phyloP scores from a whole-genome alignment of 176 grass and related monocot species.

The Saccharum spontaneum region DNA sequence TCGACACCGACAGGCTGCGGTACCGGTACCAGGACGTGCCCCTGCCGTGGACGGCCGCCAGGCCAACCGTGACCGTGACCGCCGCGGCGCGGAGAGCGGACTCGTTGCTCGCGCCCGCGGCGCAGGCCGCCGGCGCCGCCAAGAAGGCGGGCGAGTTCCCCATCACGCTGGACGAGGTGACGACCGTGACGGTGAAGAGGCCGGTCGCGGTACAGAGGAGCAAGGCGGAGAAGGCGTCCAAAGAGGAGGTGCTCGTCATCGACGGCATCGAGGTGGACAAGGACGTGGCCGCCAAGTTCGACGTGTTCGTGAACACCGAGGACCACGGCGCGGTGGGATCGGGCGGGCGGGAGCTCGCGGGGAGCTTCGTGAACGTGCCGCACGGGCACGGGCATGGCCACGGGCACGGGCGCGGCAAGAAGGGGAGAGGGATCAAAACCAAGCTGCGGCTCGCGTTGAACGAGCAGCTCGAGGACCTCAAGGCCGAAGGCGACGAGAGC shows the following conservation, averaged over 20 bases:
- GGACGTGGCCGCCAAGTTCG: constrained; percentile 58
- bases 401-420: neutral
- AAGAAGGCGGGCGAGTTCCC: constrained; percentile 32
- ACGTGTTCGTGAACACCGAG: constrained; percentile 59
- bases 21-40: constrained; percentile 56
- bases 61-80: constrained; percentile 12
- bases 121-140: neutral
- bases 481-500: constrained; percentile 37
- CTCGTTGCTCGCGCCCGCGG: neutral
- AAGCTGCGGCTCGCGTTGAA: constrained; percentile 42
- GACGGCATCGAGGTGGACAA: constrained; percentile 40
- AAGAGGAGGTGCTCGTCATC: constrained; percentile 54
- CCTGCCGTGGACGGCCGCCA: constrained; percentile 39
- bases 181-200: constrained; percentile 35
- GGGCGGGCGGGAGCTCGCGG: constrained; percentile 46
- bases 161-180: constrained; percentile 34
- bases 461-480: constrained; percentile 51
- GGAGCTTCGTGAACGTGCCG: constrained; percentile 56
- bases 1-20: constrained; percentile 38
- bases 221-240: constrained; percentile 39
- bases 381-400: constrained; percentile 41
- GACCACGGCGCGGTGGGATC: constrained; percentile 29
- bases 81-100: neutral
- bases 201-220: constrained; percentile 33
- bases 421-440: constrained; percentile 32